Base-by-base conservation (phyloP, 1,284 basidiomycete genomes). In the Cutaneotrichosporon sp. region DNA sequence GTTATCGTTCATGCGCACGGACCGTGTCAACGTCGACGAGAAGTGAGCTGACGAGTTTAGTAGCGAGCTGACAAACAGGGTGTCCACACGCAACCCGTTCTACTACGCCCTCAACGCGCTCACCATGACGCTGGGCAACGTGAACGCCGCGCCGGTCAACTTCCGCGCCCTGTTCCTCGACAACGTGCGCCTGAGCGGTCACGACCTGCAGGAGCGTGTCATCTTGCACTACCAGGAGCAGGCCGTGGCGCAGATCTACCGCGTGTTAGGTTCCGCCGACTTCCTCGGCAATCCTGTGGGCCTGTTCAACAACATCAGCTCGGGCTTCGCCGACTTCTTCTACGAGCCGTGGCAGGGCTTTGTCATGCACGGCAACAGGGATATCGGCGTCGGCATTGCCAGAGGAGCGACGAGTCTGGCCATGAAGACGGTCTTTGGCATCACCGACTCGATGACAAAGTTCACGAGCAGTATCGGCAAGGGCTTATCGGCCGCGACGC, bases 331-430 rank as follows among this genome's bases (percentile, higher is more conserved):
- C 52, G 97, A 99, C 78, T 95, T 99, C 69, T 99, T 99, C 83
- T 98, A 99, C 73, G 97, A 98, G 79, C 97, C 97, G 10, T 98
- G 95, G 83, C 90, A 97, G 66, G 95, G 95, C 38, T 90, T 95
- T 36, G 90, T 99, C 59, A 92, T 97, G 87, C 94, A 97, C 73
- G 97, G 97, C 18, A 95, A 97, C 79, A 89, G 88, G 72, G 97
- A 99, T 70, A 82, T 99, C 20, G 97, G 97, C 1, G 87, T 95
- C 65, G 94, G 97, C n/a, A 93, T 99, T 60, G 97, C 97, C 3
- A 91, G 95, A 83, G 94, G 97, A 42, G 97, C 97, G 0, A 95
- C 97, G 10, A 97, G 93, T 76, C 95, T 99, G 72, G 91, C 98
- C 57, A 98, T 98, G 83, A 99, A 99, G 83, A 98, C 95, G 0